These are phyloP conservation scores for Vigna angularis DNA, from an alignment of 306 rosid species.

Conservation along the genomic window DNA sequence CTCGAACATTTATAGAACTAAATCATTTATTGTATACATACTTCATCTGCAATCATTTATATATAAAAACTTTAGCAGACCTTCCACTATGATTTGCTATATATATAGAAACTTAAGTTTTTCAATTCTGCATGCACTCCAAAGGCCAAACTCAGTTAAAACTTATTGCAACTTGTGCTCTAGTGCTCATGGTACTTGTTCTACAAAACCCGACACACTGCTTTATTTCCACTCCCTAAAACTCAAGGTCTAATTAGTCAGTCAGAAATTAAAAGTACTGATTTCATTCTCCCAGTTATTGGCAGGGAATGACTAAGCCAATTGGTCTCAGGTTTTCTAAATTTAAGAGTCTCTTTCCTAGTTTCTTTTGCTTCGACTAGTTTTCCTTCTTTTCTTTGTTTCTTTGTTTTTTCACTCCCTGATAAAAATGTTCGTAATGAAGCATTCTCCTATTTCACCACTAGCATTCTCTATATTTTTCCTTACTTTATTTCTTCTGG, in stretches of 20 bases:
- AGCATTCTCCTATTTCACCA: conserved; percentile 45
- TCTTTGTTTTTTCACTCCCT: neutral
- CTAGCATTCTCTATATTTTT: conserved; percentile 45
- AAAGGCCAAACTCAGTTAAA: conserved; percentile 47
- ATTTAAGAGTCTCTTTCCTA: conserved; percentile 25
- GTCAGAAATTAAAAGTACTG: neutral
- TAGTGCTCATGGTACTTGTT: conserved; percentile 40
- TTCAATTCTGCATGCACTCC: conserved; percentile 58
- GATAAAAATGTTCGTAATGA: conserved; percentile 46
- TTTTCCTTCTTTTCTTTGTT: neutral
- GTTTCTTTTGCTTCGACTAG: neutral
- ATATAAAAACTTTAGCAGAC: conserved; percentile 50
- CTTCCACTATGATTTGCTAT: conserved; percentile 59
- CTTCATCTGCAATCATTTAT: neutral
- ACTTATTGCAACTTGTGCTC: conserved; percentile 47
- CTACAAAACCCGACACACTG: neutral
- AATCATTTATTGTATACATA: neutral
- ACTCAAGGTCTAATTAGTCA: conserved; percentile 30
- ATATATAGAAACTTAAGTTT: conserved; percentile 48
- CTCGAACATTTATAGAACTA: neutral
- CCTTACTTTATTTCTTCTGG: conserved; percentile 49
- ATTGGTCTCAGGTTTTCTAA: conserved; percentile 27
- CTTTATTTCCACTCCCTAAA: conserved; percentile 44
- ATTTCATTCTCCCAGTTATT: conserved; percentile 31
- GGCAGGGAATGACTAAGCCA: conserved; percentile 41